Evolutionary conservation across 306 rosid genomes (phyloP).

Genomic region (peach (Prunus persica)): Prunus_persica_NCBIv2 NC_034009.1:43484501-43485000

Average conservation of each 20-base stretch:
- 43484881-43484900: background rate
- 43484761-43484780: slow-evolving; percentile 84
- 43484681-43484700: slow-evolving; percentile 82
- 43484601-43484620: background rate
- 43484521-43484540: background rate
- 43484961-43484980: background rate
- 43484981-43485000: background rate
- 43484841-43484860: slow-evolving; percentile 98
- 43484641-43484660: background rate
- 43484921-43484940: background rate
- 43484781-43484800: slow-evolving; percentile 81
- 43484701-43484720: slow-evolving; percentile 68
- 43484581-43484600: background rate
- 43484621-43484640: background rate
- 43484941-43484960: background rate
- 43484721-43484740: slow-evolving; percentile 86
- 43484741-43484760: slow-evolving; percentile 59
- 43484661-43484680: slow-evolving; percentile 70
- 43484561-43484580: background rate
- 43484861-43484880: slow-evolving; percentile 59
- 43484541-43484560: background rate
- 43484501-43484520: background rate
- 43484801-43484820: slow-evolving; percentile 80
- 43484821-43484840: slow-evolving; percentile 96
- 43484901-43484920: background rate